Conservation (phyloP, 169 alveolate genomes). For the Eimeria brunetti region DNA sequence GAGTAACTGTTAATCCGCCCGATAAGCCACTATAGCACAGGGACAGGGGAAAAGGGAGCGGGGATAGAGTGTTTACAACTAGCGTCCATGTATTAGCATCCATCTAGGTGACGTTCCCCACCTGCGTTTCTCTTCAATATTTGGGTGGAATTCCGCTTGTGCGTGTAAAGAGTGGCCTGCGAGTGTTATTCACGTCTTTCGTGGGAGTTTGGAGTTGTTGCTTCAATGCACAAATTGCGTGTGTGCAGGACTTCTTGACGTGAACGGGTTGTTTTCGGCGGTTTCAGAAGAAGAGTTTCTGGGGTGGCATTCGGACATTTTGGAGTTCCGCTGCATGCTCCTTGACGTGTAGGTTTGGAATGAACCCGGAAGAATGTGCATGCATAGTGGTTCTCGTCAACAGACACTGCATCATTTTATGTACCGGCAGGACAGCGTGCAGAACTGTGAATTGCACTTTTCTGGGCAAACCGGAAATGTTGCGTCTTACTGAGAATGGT, state of each 20-base stretch:
- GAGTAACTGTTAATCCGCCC: background rate
- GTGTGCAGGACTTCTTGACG: slow-evolving; percentile 74
- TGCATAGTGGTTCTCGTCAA: background rate
- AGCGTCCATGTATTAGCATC: background rate
- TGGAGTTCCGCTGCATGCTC: slow-evolving; percentile 79
- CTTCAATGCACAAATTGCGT: background rate
- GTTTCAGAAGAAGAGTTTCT: slow-evolving; percentile 65
- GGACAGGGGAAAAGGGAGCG: background rate
- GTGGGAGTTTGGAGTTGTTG: background rate
- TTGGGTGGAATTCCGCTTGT: background rate
- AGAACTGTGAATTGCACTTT: background rate
- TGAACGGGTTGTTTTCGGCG: slow-evolving; percentile 56
- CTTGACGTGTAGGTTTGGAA: slow-evolving; percentile 66
- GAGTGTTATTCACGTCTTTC: background rate
- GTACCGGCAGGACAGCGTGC: background rate
- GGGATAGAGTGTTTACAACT: background rate
- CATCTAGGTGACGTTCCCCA: background rate
- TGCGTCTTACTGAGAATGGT: background rate
- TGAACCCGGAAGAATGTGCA: background rate
- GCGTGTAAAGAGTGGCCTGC: background rate
- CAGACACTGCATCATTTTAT: background rate
- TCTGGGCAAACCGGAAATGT: background rate
- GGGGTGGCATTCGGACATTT: slow-evolving; percentile 69
- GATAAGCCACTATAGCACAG: background rate
- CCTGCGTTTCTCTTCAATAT: background rate